These are phyloP conservation scores for Veloporphyrellus conicus DNA, from an alignment of 1,284 basidiomycete species.

Conservation along the genomic window DNA sequence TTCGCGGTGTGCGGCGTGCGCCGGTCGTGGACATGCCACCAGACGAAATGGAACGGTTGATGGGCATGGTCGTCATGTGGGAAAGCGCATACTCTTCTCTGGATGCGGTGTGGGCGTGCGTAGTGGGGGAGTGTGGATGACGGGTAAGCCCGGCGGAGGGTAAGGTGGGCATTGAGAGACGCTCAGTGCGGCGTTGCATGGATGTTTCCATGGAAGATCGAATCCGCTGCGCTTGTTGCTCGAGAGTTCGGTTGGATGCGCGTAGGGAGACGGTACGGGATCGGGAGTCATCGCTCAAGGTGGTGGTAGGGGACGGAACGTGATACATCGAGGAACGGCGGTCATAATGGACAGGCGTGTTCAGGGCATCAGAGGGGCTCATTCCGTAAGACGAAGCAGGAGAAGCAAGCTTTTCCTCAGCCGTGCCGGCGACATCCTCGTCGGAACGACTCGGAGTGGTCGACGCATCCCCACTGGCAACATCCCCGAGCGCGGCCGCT, in stretches of 20 bases:
- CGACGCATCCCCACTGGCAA: constrained; percentile 14
- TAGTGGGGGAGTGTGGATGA: constrained; percentile 11
- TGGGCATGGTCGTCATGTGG: constrained; percentile 16
- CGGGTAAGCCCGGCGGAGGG: constrained; percentile 20
- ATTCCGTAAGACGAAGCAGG: constrained; percentile 14
- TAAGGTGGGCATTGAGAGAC: constrained; percentile 28
- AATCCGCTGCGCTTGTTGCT: constrained; percentile 30
- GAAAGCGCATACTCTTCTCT: constrained; percentile 27
- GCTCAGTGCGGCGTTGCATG: constrained; percentile 24
- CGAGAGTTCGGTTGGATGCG: constrained; percentile 19
- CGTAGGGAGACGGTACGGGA: constrained; percentile 12
- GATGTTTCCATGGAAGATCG: constrained; percentile 32
- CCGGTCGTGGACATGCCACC: constrained; percentile 13
- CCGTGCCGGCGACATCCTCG: constrained; percentile 13
- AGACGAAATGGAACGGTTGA: constrained; percentile 25
- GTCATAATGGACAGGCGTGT: constrained; percentile 18
- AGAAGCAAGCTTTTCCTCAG: constrained; percentile 25
- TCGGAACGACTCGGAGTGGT: constrained; percentile 24
- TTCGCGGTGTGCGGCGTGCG: constrained; percentile 36
- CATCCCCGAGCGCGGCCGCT: constrained; percentile 11
- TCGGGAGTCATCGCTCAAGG: constrained; percentile 6
- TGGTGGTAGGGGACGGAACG: neutral
- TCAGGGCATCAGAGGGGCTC: constrained; percentile 20
- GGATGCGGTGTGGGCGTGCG: neutral
- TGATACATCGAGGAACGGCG: constrained; percentile 22